Conservation (phyloP, 495 filamentous ascomycete genomes). For the Letharia lupina region DNA sequence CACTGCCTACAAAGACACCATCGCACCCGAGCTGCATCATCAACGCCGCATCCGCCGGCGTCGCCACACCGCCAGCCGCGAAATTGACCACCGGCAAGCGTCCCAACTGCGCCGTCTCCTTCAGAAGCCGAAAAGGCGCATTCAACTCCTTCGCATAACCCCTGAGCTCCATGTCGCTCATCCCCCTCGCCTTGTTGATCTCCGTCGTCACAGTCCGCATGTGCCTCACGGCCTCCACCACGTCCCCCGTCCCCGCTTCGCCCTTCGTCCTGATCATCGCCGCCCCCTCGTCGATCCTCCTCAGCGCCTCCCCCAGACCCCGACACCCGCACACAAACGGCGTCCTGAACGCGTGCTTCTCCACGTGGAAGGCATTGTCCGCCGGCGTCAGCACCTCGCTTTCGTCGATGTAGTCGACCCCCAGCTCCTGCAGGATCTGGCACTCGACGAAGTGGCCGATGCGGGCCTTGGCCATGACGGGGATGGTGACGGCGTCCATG, state of each 20-base stretch:
- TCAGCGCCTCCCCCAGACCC: constrained; percentile 87
- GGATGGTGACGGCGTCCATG: constrained; percentile 93
- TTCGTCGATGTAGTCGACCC: constrained; percentile 97
- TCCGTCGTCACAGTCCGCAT: constrained; percentile 83
- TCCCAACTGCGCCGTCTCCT: constrained; percentile 76
- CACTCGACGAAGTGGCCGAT: constrained; percentile 98
- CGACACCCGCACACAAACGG: constrained; percentile 98
- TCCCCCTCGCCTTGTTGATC: constrained; percentile 64
- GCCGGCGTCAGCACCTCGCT: constrained; percentile 94
- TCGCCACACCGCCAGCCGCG: constrained; percentile 92
- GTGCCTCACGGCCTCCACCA: constrained; percentile 94
- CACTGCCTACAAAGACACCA: constrained; percentile 92
- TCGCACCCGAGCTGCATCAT: constrained; percentile 99
- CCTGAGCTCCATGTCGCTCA: constrained; percentile 65
- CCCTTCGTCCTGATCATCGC: constrained; percentile 99
- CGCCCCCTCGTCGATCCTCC: constrained; percentile 86
- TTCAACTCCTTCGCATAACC: constrained; percentile 75
- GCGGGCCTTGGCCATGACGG: constrained; percentile 98
- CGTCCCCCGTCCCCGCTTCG: constrained; percentile 95
- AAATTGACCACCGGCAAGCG: constrained; percentile 96
- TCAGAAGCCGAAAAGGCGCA: constrained; percentile 64
- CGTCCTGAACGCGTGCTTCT: constrained; percentile 71
- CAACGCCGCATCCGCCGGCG: constrained; percentile 89
- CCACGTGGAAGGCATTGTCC: constrained; percentile 82
- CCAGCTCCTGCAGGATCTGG: constrained; percentile 91